Evolutionary conservation across 2,329 filamentous ascomycete genomes (phyloP).

Genomic region (Cladosporium sp.): DNA sequence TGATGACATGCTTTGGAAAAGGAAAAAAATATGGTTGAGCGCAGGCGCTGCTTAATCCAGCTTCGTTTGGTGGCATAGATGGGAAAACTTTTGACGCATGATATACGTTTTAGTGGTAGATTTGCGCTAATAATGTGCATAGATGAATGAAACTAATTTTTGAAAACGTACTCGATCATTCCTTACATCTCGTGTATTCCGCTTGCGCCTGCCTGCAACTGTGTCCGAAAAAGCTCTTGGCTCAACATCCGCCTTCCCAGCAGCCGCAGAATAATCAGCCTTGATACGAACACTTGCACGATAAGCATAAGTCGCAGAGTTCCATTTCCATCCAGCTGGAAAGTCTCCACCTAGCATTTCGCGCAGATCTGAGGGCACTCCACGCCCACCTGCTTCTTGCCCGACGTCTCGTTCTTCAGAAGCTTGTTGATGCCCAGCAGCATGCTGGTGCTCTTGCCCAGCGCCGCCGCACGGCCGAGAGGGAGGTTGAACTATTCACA

Average conservation of each 20-base stretch:
- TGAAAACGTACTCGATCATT: not conserved
- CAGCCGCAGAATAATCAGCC: too few species aligned
- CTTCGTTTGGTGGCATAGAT: conserved; percentile 8
- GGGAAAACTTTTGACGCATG: conserved; percentile 1
- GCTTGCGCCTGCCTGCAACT: too few species aligned
- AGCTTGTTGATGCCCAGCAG: not conserved
- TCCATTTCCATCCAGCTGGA: too few species aligned
- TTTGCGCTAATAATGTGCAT: conserved; percentile 10
- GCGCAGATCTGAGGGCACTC: not conserved
- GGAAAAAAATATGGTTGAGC: not conserved
- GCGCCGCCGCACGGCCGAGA: not conserved
- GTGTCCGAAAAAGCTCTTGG: too few species aligned
- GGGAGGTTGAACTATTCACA: not conserved
- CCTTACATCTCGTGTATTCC: too few species aligned
- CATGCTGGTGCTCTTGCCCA: not conserved
- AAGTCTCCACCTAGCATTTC: not conserved
- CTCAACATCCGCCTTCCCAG: too few species aligned
- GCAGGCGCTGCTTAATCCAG: not conserved
- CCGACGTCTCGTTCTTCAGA: not conserved
- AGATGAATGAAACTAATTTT: conserved; percentile 6
- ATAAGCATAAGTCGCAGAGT: too few species aligned
- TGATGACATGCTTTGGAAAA: not conserved
- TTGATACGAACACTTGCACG: too few species aligned
- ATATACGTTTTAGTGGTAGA: conserved; percentile 9
- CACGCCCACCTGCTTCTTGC: not conserved